phyloP scores from a whole-genome alignment of 805 yeast genomes.

The Kazachstania bromeliacearum region DNA sequence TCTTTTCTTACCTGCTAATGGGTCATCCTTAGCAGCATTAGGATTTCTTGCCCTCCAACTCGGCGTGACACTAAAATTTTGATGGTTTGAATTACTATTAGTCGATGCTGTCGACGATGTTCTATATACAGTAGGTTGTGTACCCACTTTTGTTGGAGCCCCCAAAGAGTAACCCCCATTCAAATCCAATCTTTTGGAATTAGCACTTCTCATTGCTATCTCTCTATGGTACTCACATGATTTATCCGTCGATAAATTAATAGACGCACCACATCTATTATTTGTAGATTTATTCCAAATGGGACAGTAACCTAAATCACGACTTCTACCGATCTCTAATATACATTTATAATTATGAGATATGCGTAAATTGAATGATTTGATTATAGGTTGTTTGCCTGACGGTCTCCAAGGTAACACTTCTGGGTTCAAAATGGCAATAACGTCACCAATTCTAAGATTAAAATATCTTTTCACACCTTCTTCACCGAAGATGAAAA shows the following conservation, averaged over 20 bases:
- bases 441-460: slow-evolving; percentile 60
- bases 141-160: slow-evolving; percentile 43
- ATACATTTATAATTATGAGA: slow-evolving; percentile 43
- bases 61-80: neutral
- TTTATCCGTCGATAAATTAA: slow-evolving; percentile 43
- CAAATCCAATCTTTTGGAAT: slow-evolving; percentile 67
- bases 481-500: slow-evolving; percentile 51
- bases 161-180: slow-evolving; percentile 49
- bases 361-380: slow-evolving; percentile 47
- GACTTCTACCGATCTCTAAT: slow-evolving; percentile 64
- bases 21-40: neutral
- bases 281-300: slow-evolving; percentile 39
- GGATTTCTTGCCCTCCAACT: neutral
- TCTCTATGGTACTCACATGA: slow-evolving; percentile 72
- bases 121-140: slow-evolving; percentile 35
- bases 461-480: slow-evolving; percentile 69
- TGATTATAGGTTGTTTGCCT: slow-evolving; percentile 14
- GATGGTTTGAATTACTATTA: neutral
- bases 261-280: slow-evolving; percentile 51
- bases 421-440: slow-evolving; percentile 68
- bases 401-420: slow-evolving; percentile 35
- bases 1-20: slow-evolving; percentile 7
- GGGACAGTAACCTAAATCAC: slow-evolving; percentile 61
- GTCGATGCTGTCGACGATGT: neutral
- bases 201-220: slow-evolving; percentile 38